Base-by-base conservation (phyloP, 371 early-diverging fungal species). In the Saksenaea oblongispora region DNA sequence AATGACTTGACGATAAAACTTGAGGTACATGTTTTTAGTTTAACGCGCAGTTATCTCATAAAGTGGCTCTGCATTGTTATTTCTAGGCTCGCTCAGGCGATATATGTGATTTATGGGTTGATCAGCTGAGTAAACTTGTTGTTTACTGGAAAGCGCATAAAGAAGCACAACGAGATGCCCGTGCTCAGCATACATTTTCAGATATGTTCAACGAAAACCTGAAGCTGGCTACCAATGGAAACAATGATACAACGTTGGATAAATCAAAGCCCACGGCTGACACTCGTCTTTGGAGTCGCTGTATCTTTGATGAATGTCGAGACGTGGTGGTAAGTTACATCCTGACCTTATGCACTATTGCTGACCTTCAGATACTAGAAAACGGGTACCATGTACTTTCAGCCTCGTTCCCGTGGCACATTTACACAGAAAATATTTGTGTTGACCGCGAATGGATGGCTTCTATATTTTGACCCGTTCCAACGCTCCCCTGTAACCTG, bases 201-300 rank as follows among this genome's bases (percentile, higher is more conserved):
- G 35, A 65, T 27, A 55, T 54, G 17, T 41, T 64, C n/a, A 74
- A 69, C 27, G 69, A 66, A 34, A 55, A 65, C 15, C 55, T 34
- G 54, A 34, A 47, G 26, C 35, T 18, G 34, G 37, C 24, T n/a
- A 37, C 17, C 22, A 18, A 10, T 31, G 37, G 8, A 63, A 39
- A 18, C 41, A 55, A 41, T 42, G 44, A 17, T 59, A 55, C 47
- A 5, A 11, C 7, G 59, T 62, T 54, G 53, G 44, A 3, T 22
- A 53, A 51, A 15, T 31, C 62, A 3, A 56, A 61, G 28, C 17
- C 59, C 0, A 27, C 64, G 42, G 81, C 72, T 13, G 79, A 84
- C 42, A 80, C 85, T 0, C 75, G 76, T 5, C 73, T 85, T 4
- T 88, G 88, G 88, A 85, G 82, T 35, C 74, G 75, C 60, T 88